Base-by-base conservation (phyloP, 345 rosid genomes). In the Cardiospermum halicacabum region DNA sequence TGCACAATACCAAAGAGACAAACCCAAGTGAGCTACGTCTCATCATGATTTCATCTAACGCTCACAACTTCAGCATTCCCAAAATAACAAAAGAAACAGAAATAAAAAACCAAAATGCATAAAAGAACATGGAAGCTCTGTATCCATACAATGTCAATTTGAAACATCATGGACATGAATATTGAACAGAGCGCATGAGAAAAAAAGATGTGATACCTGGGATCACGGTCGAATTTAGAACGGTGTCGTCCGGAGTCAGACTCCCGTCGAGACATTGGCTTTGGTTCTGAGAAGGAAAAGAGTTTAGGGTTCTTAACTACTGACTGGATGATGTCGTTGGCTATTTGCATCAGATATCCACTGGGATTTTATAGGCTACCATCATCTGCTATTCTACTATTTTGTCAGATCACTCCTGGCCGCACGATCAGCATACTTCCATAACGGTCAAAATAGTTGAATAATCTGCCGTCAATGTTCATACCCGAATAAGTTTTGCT, bases 241-340 rank as follows among this genome's bases (percentile, higher is more conserved):
- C 81, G 82, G 34, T 72, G 79, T 32, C 87, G 81, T 69, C 69
- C 81, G 47, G 79, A 50, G 56, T 81, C 90, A 19, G 83, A 79
- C 43, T 83, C 91, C 42, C 81, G 76, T 57, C 87, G 80, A 25
- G 93, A 77, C 89, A 84, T 84, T 56, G 45, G 15, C 54, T 57
- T n/a, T 56, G 40, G 61, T 42, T 34, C 19, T 11, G 53, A 66
- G 56, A 16, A 60, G 1, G 34, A 1, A 2, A 8, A 21, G 21
- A 43, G 4, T 34, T 34, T 43, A 43, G 49, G 49, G 49, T 43
- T 43, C 49, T 34, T 5, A 4, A 34, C 39, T 34, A 34, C 39
- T 4, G 10, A 43, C 21, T 16, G 8, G 49, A 13, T 19, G 19
- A 16, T 12, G 49, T 12, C 7, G 19, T 36, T 22, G 31, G 16